Base-by-base conservation (phyloP, 805 yeast species). In the Candida taoyuanica region DNA sequence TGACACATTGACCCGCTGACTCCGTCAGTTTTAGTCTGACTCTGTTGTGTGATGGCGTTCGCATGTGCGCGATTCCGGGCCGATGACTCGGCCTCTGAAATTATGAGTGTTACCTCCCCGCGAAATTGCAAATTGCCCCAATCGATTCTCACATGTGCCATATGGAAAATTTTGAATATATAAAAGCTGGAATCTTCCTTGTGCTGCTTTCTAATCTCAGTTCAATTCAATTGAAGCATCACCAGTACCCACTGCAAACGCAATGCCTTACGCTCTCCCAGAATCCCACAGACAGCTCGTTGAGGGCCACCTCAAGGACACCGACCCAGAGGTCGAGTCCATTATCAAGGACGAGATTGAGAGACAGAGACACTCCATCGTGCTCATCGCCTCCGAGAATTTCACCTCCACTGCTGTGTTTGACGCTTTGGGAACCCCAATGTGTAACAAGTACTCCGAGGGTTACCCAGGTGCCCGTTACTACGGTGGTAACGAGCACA, bases 391-490 rank as follows among this genome's bases (percentile, higher is more conserved):
- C 16, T 84, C 95, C 31, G 98, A 91, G 63, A 91, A 91, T 67
- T 91, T 89, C 74, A 91, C 98, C 40, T 85, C 97, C 34, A 85
- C 82, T 51, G 82, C 96, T 17, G 98, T 91, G 23, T 85, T 91
- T 78, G 96, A 91, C 61, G 78, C 87, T 34, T 73, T 91, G 56
- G 98, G 98, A 49, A 84, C 96, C 19, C 95, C 86, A 61, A 87
- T 91, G 96, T 89, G 85, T 65, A 91, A 91, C 76, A 91, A 91
- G 71, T 91, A 91, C 69, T 88, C 97, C 9, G 98, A 91, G 67
- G 98, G 98, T 48, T 91, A 91, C 67, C 98, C 98, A 29, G 96
- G 96, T 50, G 95, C 88, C 47, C 80, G 98, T 64, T 91, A 91
- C 71, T 91, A 91, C 62, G 98, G 98, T 64, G 98, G 98, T 63